Base-by-base conservation (phyloP, 495 filamentous ascomycete species). In the Xylaria sp. region DNA sequence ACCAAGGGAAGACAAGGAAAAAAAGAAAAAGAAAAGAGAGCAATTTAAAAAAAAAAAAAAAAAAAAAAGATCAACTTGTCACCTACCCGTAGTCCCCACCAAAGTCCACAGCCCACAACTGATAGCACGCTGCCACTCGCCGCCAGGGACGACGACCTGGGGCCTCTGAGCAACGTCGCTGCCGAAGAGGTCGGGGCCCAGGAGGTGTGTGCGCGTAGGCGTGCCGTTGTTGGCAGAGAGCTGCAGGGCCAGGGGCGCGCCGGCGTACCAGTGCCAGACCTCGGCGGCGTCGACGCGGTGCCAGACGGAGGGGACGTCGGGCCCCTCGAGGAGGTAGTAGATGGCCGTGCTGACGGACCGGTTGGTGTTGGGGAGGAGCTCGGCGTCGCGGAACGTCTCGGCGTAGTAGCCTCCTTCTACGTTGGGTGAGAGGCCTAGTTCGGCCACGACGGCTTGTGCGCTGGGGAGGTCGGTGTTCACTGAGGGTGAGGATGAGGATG, bases 191-290 rank as follows among this genome's bases (percentile, higher is more conserved):
- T 84, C 81, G 7, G 73, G 75, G 0, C 84, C 85, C 21, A 86
- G 92, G 15, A 93, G 82, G 43, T 86, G 85, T 65, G 89, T 83
- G 14, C 68, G 65, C 43, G 71, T 67, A 9, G 76, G 71, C 40
- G 72, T 58, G 53, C 79, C 76, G 62, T 76, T 61, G 72, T 81
- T 72, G 26, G 62, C 59, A 29, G 75, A 76, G 50, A 80, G 72
- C 74, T 80, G 78, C 11, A 85, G 72, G 0, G 73, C 79, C 53
- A 87, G 72, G 11, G 83, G 83, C 21, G 83, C 82, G 31, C 85
- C 85, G 41, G 81, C 83, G 57, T 86, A 86, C 73, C 82, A 83
- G 71, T 87, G 85, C 84, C 83, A 87, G 41, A 84, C 71, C 72
- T 87, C 84, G 67, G 73, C 77, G 26, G 81, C 79, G 72, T 87